Conservation (phyloP, 2,329 filamentous ascomycete genomes). For the Akanthomyces lecanii region DNA sequence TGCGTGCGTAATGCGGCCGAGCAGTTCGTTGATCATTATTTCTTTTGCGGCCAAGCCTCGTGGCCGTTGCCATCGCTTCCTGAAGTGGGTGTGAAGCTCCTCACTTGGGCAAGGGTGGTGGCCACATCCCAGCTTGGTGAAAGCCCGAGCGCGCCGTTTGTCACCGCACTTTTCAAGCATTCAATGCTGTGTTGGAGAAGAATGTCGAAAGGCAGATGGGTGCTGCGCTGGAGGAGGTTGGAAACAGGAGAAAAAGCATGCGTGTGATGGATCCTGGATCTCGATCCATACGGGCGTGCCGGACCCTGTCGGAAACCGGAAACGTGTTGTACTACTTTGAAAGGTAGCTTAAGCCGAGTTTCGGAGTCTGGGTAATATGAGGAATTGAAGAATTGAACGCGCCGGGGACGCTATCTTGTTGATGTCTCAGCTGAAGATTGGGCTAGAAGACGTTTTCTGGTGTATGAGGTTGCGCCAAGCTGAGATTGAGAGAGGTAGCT, state of each 20-base stretch:
- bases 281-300: neutral
- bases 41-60: conserved; percentile 7
- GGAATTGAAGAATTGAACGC: neutral
- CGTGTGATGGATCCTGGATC: neutral
- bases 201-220: neutral
- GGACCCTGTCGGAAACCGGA: neutral
- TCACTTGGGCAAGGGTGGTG: neutral
- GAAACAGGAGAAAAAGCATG: neutral
- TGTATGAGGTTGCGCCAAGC: neutral
- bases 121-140: neutral
- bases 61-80: conserved; percentile 4
- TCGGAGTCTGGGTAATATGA: neutral
- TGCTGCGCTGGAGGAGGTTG: neutral
- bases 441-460: neutral
- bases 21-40: conserved; percentile 14
- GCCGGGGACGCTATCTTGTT: neutral
- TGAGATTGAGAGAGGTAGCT: neutral
- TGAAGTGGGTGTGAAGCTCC: conserved; percentile 6
- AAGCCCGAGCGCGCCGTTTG: neutral
- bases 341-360: neutral
- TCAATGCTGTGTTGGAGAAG: neutral
- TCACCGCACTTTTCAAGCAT: neutral
- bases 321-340: neutral
- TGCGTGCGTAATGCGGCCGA: neutral
- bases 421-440: neutral